phyloP scores from a whole-genome alignment of 805 yeast genomes.

The Teunomyces pallodes region DNA sequence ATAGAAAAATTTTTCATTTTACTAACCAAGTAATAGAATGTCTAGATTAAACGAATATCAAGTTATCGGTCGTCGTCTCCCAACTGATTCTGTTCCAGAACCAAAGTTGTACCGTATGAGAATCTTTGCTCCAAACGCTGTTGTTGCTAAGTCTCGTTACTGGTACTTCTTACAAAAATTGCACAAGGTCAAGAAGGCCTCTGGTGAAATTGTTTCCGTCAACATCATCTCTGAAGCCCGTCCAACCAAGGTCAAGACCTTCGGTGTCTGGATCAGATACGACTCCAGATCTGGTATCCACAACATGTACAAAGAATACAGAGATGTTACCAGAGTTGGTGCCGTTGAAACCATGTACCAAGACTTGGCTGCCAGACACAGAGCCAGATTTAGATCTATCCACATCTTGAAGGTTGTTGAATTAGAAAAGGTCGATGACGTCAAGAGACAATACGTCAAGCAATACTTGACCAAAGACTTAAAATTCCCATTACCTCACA shows the following conservation, averaged over 20 bases:
- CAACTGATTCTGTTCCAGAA: conserved; percentile 98
- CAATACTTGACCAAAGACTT: conserved; percentile 94
- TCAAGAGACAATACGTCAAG: conserved; percentile 98
- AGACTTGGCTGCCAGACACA: conserved; percentile 99
- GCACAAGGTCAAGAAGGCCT: conserved; percentile 99
- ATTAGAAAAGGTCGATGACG: conserved; percentile 95
- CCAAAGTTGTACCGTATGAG: conserved; percentile 99
- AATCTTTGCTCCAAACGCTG: conserved; percentile 98
- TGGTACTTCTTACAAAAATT: conserved; percentile 99
- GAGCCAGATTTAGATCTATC: conserved; percentile 99
- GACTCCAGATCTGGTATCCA: conserved; percentile 99
- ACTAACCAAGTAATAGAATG: conserved; percentile 37
- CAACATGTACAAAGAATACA: conserved; percentile 99
- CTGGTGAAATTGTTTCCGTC: conserved; percentile 97
- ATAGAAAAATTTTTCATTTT: conserved; percentile 1
- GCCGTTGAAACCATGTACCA: conserved; percentile 98
- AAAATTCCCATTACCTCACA: conserved; percentile 99
- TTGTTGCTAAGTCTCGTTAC: conserved; percentile 99
- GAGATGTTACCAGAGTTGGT: conserved; percentile 98
- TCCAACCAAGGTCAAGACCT: conserved; percentile 99
- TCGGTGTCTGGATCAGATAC: conserved; percentile 99
- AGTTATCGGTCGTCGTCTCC: conserved; percentile 99
- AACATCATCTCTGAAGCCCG: conserved; percentile 88
- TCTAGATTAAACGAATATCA: conserved; percentile 98
- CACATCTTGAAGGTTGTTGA: conserved; percentile 99